Evolutionary conservation across 78 protist species (phyloP).

Genomic region (Dictyostelium intermedium): DNA sequence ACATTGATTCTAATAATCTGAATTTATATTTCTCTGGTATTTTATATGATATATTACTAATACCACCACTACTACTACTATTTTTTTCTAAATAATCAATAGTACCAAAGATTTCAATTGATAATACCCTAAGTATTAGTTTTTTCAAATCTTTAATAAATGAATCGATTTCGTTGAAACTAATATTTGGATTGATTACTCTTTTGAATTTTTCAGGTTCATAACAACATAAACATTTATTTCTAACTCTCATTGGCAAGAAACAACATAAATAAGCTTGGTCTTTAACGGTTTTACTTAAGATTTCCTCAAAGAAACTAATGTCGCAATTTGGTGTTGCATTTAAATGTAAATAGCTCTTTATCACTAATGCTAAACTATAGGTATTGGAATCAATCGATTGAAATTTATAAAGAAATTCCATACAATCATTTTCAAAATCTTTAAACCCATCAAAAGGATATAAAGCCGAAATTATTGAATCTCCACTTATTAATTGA

Average conservation of each 20-base stretch:
- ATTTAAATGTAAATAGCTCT: not conserved
- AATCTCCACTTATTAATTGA: not conserved
- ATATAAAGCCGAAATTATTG: not conserved
- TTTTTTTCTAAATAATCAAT: no score
- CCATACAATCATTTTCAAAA: not conserved
- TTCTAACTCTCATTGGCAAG: not conserved
- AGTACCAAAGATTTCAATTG: not conserved
- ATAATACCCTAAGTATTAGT: not conserved
- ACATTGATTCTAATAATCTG: not conserved
- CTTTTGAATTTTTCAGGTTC: not conserved
- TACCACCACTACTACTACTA: no score
- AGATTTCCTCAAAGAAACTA: not conserved
- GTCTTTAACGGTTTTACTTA: not conserved
- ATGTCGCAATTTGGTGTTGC: not conserved
- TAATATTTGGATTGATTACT: not conserved
- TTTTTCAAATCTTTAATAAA: not conserved
- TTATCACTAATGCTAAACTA: not conserved
- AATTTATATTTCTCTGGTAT: not conserved
- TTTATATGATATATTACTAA: no score
- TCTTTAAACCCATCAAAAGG: not conserved
- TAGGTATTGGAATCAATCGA: no score
- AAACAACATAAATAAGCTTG: not conserved
- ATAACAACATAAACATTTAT: not conserved
- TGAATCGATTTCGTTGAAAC: not conserved
- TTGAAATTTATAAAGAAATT: not conserved